A percentile compares a stretch with the other conserved stretches of the same genome.
Evolutionary conservation across 805 yeast genomes (phyloP).

Genomic region (Teunomyces stri): DNA sequence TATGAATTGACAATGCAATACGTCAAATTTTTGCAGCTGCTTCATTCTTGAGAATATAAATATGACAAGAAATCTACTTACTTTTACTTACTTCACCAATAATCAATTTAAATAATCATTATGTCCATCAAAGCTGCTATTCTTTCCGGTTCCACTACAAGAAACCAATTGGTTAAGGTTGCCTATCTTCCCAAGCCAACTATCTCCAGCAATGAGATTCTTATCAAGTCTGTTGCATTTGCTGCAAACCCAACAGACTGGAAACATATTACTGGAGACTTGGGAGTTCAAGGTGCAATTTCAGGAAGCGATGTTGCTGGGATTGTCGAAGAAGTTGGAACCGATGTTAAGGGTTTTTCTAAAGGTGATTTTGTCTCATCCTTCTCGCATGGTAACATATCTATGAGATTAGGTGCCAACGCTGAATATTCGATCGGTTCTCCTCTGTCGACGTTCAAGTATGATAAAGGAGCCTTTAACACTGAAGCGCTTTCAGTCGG

Average conservation of each 20-base stretch:
- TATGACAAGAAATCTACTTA: background rate
- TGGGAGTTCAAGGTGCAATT: conserved; percentile 47
- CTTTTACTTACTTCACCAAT: too few relatives aligned
- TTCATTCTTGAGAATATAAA: background rate
- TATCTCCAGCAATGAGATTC: conserved; percentile 36
- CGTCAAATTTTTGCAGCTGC: too few relatives aligned
- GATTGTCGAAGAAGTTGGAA: conserved; percentile 51
- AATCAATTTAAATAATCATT: background rate
- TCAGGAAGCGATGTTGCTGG: conserved; percentile 65
- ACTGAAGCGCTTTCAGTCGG: conserved; percentile 16
- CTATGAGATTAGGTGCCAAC: conserved; percentile 53
- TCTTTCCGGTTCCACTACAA: background rate
- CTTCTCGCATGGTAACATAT: conserved; percentile 54
- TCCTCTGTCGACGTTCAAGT: conserved; percentile 35
- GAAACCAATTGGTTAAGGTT: conserved; percentile 12
- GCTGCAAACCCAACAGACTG: conserved; percentile 73
- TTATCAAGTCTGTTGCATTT: conserved; percentile 51
- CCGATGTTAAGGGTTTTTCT: conserved; percentile 28
- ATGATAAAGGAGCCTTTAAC: conserved; percentile 12
- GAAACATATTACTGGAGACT: conserved; percentile 48
- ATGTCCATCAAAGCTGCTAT: background rate
- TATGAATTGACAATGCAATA: too few relatives aligned
- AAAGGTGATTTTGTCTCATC: conserved; percentile 53
- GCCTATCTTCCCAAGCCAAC: conserved; percentile 29
- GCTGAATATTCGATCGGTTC: conserved; percentile 49